Evolutionary conservation across 139 green algal species (phyloP).

Genomic region (Tetratostichococcus sp.): DNA sequence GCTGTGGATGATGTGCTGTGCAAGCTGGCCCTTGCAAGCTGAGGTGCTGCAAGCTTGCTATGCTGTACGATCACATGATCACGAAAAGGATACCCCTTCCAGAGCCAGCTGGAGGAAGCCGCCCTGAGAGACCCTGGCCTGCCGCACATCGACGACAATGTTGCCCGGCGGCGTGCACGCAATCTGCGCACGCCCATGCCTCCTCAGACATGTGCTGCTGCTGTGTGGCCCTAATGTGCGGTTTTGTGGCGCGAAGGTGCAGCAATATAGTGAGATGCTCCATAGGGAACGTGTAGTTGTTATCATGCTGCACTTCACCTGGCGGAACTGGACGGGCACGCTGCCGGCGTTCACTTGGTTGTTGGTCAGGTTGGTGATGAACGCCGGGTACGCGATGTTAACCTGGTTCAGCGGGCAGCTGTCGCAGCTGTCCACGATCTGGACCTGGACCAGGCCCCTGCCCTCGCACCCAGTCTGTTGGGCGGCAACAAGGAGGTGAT

Average conservation of each 20-base stretch:
- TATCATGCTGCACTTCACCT: neutral
- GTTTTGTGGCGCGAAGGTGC: too few species aligned
- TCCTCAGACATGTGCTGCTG: too few species aligned
- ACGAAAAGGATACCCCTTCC: neutral
- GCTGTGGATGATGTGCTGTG: too few species aligned
- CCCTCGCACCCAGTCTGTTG: neutral
- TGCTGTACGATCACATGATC: neutral
- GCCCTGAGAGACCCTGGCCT: neutral
- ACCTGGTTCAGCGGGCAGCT: neutral
- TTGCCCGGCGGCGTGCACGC: neutral
- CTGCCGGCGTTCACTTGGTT: too few species aligned
- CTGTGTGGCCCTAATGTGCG: too few species aligned
- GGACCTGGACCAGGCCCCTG: neutral
- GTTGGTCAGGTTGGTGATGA: neutral
- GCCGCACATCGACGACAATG: neutral
- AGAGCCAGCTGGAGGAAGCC: neutral
- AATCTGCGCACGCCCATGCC: neutral
- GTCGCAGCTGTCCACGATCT: neutral
- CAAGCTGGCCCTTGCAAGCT: too few species aligned
- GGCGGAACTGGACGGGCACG: neutral
- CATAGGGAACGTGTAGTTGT: too few species aligned
- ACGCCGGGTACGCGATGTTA: neutral
- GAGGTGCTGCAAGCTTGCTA: too few species aligned
- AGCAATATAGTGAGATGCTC: too few species aligned
- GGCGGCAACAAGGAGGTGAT: too few species aligned